A percentile compares a stretch with the other conserved stretches of the same genome.
phyloP scores from a whole-genome alignment of 2,329 filamentous ascomycete genomes.

The Hypoxylon rubiginosum region DNA sequence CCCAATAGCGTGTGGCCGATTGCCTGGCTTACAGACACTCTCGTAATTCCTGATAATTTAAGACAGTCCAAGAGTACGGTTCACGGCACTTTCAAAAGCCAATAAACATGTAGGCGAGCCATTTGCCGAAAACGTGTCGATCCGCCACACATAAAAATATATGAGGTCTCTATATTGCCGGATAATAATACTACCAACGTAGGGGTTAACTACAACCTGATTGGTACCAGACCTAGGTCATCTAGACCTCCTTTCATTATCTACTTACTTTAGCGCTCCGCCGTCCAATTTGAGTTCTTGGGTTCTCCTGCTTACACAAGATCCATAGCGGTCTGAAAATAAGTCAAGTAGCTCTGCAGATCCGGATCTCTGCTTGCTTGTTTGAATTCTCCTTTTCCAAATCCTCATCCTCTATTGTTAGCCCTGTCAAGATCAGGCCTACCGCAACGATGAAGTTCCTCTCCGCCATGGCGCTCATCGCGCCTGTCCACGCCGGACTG shows the following conservation, averaged over 20 bases:
- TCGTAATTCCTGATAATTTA: constrained; percentile 21
- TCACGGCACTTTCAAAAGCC: constrained; percentile 29
- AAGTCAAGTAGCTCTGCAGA: constrained; percentile 24
- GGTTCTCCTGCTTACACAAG: neutral
- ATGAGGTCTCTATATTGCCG: constrained; percentile 31
- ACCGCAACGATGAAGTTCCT: constrained; percentile 48
- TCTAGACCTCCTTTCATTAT: constrained; percentile 18
- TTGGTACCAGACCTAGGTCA: constrained; percentile 30
- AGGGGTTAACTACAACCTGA: constrained; percentile 21
- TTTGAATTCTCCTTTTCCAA: constrained; percentile 8
- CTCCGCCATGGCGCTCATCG: constrained; percentile 46
- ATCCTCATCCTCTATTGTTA: constrained; percentile 20
- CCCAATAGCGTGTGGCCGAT: constrained; percentile 20
- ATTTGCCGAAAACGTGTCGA: constrained; percentile 33
- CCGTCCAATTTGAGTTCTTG: constrained; percentile 17
- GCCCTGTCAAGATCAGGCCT: constrained; percentile 6
- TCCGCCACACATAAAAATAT: constrained; percentile 19
- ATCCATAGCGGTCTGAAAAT: constrained; percentile 17
- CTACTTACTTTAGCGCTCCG: constrained; percentile 16
- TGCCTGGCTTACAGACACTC: constrained; percentile 14
- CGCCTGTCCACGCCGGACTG: constrained; percentile 49
- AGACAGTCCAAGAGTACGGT: constrained; percentile 19
- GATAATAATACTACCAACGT: constrained; percentile 20
- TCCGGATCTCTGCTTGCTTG: constrained; percentile 3
- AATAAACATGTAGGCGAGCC: constrained; percentile 18